Evolutionary conservation across 768 basidiomycete genomes (phyloP).

Genomic region (Nevesoporus exiguus): DNA sequence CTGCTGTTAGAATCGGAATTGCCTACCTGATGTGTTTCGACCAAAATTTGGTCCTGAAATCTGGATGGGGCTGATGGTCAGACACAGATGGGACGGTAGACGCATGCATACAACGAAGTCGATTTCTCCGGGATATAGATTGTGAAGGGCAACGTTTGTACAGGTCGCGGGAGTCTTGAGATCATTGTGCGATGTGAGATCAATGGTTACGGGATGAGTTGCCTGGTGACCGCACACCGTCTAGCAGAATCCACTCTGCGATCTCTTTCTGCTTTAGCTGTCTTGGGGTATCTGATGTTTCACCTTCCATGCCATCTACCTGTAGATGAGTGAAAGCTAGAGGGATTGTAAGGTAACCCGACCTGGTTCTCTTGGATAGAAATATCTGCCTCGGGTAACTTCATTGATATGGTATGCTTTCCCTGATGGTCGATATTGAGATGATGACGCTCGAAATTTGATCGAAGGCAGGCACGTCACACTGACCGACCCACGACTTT

Average conservation of each 20-base stretch:
- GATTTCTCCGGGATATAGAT: slow-evolving; percentile 78
- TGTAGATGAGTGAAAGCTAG: neutral
- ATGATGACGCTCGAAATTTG: neutral
- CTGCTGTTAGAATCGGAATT: neutral
- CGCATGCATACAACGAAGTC: slow-evolving; percentile 73
- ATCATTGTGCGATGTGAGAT: slow-evolving; percentile 6
- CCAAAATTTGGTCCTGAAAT: slow-evolving; percentile 86
- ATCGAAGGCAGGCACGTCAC: neutral
- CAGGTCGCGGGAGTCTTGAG: slow-evolving; percentile 86
- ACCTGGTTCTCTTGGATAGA: slow-evolving; percentile 67
- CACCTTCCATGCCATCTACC: slow-evolving; percentile 59
- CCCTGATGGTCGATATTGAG: slow-evolving; percentile 39
- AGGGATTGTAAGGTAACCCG: neutral
- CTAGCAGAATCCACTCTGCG: slow-evolving; percentile 88
- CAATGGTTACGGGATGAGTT: slow-evolving; percentile 4
- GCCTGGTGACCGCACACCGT: slow-evolving; percentile 53
- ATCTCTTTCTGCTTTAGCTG: slow-evolving; percentile 73
- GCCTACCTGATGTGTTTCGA: slow-evolving; percentile 74
- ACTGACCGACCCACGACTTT: slow-evolving; percentile 83
- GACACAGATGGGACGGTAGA: neutral
- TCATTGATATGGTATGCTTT: slow-evolving; percentile 81
- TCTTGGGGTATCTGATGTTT: slow-evolving; percentile 56
- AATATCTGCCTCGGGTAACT: slow-evolving; percentile 64
- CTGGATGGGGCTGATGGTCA: slow-evolving; percentile 33
- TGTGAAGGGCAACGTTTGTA: slow-evolving; percentile 86